A percentile compares a stretch with the other conserved stretches of the same genome.
Evolutionary conservation across 768 basidiomycete genomes (phyloP).

Genomic region (Sporobolomyces roseus): DNA sequence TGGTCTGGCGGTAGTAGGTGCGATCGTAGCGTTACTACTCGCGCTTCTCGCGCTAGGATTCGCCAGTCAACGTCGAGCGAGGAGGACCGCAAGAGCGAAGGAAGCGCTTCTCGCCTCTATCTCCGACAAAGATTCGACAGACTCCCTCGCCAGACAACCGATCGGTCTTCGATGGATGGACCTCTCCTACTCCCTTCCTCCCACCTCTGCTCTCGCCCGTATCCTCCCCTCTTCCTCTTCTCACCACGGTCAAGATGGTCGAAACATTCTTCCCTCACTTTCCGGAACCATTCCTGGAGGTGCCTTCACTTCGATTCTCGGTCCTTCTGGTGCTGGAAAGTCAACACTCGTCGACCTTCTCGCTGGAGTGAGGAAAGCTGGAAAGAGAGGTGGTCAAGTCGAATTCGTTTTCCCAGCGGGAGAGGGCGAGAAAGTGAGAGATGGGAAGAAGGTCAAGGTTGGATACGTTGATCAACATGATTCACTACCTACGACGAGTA

Average conservation of each 20-base stretch:
- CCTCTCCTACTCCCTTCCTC: conserved; percentile 21
- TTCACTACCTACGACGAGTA: conserved; percentile 34
- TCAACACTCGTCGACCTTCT: conserved; percentile 80
- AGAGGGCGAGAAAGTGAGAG: neutral
- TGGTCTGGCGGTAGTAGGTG: conserved; percentile 78
- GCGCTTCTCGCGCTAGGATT: conserved; percentile 63
- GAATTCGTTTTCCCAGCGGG: conserved; percentile 49
- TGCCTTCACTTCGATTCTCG: conserved; percentile 84
- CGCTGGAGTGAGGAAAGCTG: conserved; percentile 75
- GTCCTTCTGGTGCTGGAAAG: conserved; percentile 66
- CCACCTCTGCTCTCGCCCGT: neutral
- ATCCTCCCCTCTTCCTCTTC: neutral
- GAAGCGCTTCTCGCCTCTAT: conserved; percentile 33
- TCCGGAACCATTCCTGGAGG: conserved; percentile 71
- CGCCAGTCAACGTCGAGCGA: conserved; percentile 61
- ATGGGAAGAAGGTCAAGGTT: conserved; percentile 55
- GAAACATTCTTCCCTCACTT: conserved; percentile 66
- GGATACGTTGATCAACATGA: conserved; percentile 69
- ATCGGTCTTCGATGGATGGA: conserved; percentile 10
- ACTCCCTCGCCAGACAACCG: conserved; percentile 48
- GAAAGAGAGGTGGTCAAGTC: conserved; percentile 64
- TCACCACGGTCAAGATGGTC: conserved; percentile 51
- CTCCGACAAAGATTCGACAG: conserved; percentile 52
- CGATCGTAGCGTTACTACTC: conserved; percentile 59
- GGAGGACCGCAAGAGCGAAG: conserved; percentile 48